Base-by-base conservation (phyloP, 768 basidiomycete genomes). In the Boletellus ananas region DNA sequence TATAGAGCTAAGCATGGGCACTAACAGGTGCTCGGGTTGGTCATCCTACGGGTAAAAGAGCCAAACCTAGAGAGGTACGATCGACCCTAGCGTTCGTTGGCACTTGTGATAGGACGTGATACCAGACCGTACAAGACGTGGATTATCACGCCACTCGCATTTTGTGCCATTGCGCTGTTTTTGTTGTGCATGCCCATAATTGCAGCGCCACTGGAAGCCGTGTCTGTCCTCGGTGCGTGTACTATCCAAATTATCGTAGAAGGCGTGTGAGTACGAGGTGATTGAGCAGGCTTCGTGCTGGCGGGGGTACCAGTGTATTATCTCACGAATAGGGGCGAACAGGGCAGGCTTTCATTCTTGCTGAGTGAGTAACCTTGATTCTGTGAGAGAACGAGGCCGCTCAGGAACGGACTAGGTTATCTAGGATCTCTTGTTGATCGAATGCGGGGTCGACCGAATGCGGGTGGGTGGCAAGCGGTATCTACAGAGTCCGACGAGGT, bases 121-220 rank as follows among this genome's bases (percentile, higher is more conserved):
- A 17, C 4, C n/a, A 90, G 94, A 50, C 95, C 95, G 2, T 98
- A 98, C 65, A 89, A 82, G 60, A 89, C 92, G 6, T 96, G 86
- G 85, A 87, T 96, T 31, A 78, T 81, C 34, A 97, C 95, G 0
- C 95, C 95, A 2, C 72, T 97, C 27, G 82, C 75, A 5, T 98
- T 98, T 68, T 95, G 93, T 60, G 85, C 78, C 29, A 91, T 93
- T 38, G 50, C 55, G 5, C 27, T 63, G 49, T 50, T 54, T 70
- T 74, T 98, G 45, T 73, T 99, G 10, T 87, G 85, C 60, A 95
- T 99, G 91, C 94, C 94, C 2, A 76, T 95, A 44, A 85, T 94
- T 49, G 95, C 95, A 3, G 94, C 94, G 18, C 95, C 95, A 7
- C 71, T 85, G 13, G 87, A 95, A 65, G 93, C 94, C 0, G 66